Conservation (phyloP, 164 flowering plant genomes). For the Platanus orientalis region DNA sequence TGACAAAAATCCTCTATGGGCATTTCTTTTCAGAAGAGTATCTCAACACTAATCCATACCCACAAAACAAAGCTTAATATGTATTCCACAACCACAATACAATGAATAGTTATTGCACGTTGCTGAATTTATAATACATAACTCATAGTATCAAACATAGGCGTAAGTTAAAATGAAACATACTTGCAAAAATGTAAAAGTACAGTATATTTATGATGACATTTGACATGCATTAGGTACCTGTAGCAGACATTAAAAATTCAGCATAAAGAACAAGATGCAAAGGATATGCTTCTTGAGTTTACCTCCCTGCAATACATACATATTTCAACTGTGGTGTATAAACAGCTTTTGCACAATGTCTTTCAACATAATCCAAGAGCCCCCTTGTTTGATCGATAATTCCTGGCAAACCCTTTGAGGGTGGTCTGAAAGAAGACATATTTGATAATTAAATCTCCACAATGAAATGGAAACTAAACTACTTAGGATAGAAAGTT, state of each 20-base stretch:
- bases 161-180: background rate
- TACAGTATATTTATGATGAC: too few relatives aligned
- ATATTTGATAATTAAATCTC: background rate
- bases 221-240: background rate
- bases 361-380: slow-evolving; percentile 60
- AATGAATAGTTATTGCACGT: too few relatives aligned
- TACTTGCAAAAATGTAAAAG: background rate
- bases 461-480: background rate
- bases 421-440: slow-evolving; percentile 62
- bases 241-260: background rate
- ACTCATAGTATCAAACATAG: background rate
- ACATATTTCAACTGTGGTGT: slow-evolving; percentile 71
- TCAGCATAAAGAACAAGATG: slow-evolving; percentile 1
- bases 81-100: too few relatives aligned
- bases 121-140: background rate
- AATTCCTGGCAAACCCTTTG: slow-evolving; percentile 77
- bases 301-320: slow-evolving; percentile 90
- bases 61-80: too few relatives aligned
- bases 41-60: too few relatives aligned
- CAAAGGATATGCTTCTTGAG: background rate
- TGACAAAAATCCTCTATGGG: too few relatives aligned
- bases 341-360: slow-evolving; percentile 72
- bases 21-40: too few relatives aligned
- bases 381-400: slow-evolving; percentile 97
- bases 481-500: background rate